Base-by-base conservation (phyloP, 768 basidiomycete species). In the Agrocybe chaxingu region DNA sequence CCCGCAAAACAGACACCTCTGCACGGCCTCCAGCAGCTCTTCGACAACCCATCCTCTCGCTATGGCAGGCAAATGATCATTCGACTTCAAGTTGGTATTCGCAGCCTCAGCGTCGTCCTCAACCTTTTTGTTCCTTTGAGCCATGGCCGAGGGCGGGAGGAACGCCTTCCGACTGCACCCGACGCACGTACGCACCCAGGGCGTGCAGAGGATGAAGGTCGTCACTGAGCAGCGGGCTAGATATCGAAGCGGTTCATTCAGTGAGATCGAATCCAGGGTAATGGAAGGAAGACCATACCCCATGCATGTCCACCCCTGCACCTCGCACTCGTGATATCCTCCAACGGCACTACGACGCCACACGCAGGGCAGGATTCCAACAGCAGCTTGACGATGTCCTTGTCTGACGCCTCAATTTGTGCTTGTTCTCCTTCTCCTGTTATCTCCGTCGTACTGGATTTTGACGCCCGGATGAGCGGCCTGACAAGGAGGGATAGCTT, bases 101-200 rank as follows among this genome's bases (percentile, higher is more conserved):
- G 5, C 24, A 24, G 24, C 24, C 24, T 5, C 24, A 24, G 24
- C 24, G 5, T 24, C 72, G 75, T 77, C 48, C 61, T 75, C 40
- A 57, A 66, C 61, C 54, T 66, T 59, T 56, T 56, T 50, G 55
- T 60, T 39, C 58, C 51, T 52, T 61, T 54, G 54, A 64, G 54
- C 45, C 24, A 24, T 24, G 24, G 61, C 63, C 8, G 78, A 78
- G 30, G 74, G 68, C n/a, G 88, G 81, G 10, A 87, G 72, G 58
- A 91, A 81, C 13, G 89, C 87, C 65, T 92, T 92, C 55, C 89
- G 77, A 60, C 79, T 79, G 62, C 91, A 93, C 43, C 88, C 87
- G 29, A 90, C 71, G 64, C 91, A 93, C 12, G 89, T 91, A 50
- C 88, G 79, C 33, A 89, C 85, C 66, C 75, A 75, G 10, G 88